These are phyloP conservation scores for Lathyrus aphaca DNA, from an alignment of 306 rosid genomes.

Conservation along the genomic window DNA sequence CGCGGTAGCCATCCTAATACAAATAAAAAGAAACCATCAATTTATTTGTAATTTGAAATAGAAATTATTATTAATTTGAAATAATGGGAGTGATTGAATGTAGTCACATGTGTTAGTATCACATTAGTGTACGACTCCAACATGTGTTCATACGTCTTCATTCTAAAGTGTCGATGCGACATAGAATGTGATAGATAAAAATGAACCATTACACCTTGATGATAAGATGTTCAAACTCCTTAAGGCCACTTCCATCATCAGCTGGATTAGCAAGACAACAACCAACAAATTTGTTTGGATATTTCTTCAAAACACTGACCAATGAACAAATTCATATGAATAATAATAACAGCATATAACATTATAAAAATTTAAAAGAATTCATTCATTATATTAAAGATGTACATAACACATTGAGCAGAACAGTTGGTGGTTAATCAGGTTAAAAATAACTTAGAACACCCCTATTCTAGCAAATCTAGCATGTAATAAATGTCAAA, in stretches of 20 bases:
- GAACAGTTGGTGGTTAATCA: too few relatives aligned
- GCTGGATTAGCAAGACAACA: slow-evolving; percentile 97
- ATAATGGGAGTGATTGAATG: background rate
- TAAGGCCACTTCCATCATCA: slow-evolving; percentile 72
- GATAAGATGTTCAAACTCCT: slow-evolving; percentile 73
- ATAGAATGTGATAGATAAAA: slow-evolving; percentile 11
- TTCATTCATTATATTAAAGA: too few relatives aligned
- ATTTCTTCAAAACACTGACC: slow-evolving; percentile 74
- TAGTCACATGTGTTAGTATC: background rate
- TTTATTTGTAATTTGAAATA: slow-evolving; percentile 4
- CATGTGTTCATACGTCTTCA: background rate
- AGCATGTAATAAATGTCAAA: background rate
- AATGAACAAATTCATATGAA: slow-evolving; percentile 35
- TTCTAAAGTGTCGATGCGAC: background rate
- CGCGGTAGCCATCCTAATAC: slow-evolving; percentile 72
- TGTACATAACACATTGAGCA: too few relatives aligned
- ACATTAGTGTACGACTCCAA: background rate
- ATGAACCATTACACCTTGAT: slow-evolving; percentile 54
- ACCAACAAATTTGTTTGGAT: slow-evolving; percentile 82
- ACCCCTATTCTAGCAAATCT: background rate
- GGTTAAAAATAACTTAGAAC: too few relatives aligned
- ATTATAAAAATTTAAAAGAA: background rate
- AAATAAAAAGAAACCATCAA: slow-evolving; percentile 38
- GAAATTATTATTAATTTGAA: background rate
- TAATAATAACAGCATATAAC: background rate